A percentile compares a stretch with the other conserved stretches of the same genome.
These are phyloP conservation scores for Cryptococcus jaspeensis DNA, from an alignment of 1,284 basidiomycete species.

Conservation along the genomic window DNA sequence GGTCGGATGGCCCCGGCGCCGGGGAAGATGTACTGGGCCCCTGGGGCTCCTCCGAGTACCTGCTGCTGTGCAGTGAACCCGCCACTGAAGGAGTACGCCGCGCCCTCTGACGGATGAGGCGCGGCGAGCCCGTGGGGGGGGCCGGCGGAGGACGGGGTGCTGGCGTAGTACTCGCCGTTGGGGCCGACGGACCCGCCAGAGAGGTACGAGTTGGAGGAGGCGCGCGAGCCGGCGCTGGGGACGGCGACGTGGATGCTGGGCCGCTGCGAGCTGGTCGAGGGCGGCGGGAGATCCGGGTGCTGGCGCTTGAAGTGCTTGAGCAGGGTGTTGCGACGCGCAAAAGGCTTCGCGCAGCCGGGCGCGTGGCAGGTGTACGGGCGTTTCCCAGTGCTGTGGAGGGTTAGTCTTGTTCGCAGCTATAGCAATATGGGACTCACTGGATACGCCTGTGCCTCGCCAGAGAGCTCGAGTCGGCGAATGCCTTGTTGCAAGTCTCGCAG, in stretches of 20 bases:
- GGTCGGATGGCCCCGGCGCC: slow-evolving; percentile 7
- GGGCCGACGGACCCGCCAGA: slow-evolving; percentile 16
- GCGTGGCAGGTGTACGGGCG: slow-evolving; percentile 44
- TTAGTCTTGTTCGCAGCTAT: background rate
- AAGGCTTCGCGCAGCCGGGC: slow-evolving; percentile 34
- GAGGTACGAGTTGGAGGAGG: slow-evolving; percentile 14
- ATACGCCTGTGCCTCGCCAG: slow-evolving; percentile 59
- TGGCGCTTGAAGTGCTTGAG: slow-evolving; percentile 43
- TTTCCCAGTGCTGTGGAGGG: slow-evolving; percentile 34
- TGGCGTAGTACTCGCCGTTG: slow-evolving; percentile 25
- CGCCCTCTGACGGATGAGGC: slow-evolving; percentile 41
- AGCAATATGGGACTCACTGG: slow-evolving; percentile 50
- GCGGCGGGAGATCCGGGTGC: slow-evolving; percentile 42
- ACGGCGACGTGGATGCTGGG: slow-evolving; percentile 10
- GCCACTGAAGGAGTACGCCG: slow-evolving; percentile 35
- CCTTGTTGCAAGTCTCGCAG: slow-evolving; percentile 56
- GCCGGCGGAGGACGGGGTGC: slow-evolving; percentile 18
- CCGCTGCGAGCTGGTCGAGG: slow-evolving; percentile 20
- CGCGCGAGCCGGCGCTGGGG: background rate
- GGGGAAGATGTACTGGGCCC: slow-evolving; percentile 11
- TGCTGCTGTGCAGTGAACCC: slow-evolving; percentile 21
- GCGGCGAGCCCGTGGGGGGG: slow-evolving; percentile 42
- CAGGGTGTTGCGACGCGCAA: slow-evolving; percentile 46
- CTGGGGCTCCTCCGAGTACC: slow-evolving; percentile 18
- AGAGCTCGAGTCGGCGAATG: slow-evolving; percentile 59